Evolutionary conservation across 1,139 yeast genomes (phyloP).

Genomic region (Candida buenavistaensis): DNA sequence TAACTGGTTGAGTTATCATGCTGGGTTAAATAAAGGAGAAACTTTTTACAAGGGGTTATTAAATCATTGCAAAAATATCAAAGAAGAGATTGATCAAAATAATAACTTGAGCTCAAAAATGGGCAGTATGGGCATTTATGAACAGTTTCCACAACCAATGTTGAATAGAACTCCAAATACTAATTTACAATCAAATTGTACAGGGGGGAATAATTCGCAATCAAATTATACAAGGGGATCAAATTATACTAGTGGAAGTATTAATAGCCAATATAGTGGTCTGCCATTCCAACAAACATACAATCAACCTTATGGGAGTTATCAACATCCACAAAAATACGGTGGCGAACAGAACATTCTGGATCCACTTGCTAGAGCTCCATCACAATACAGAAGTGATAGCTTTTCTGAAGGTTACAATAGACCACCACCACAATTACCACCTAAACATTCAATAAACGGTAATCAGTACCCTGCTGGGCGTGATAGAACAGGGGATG

Average conservation of each 20-base stretch:
- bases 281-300: conserved; percentile 2
- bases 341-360: too few relatives aligned
- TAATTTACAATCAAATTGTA: conserved; percentile 4
- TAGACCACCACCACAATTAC: conserved; percentile 19
- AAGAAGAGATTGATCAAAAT: conserved; percentile 3
- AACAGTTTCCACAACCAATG: conserved; percentile 7
- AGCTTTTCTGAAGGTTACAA: too few relatives aligned
- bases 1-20: conserved; percentile 61
- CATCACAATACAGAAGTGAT: background rate
- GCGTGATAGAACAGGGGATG: conserved; percentile 2
- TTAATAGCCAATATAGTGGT: too few relatives aligned
- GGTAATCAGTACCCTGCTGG: too few relatives aligned
- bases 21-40: conserved; percentile 61
- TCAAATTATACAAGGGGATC: conserved; percentile 5
- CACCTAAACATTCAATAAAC: conserved; percentile 18
- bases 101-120: conserved; percentile 5
- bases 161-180: conserved; percentile 4
- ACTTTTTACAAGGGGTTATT: conserved; percentile 62
- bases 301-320: conserved; percentile 1
- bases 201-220: conserved; percentile 2
- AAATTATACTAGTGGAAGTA: background rate
- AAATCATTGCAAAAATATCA: conserved; percentile 19
- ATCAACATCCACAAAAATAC: background rate
- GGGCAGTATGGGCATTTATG: conserved; percentile 3
- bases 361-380: background rate